Conservation (phyloP, 345 rosid species). For the Dipteronia dyeriana region DNA sequence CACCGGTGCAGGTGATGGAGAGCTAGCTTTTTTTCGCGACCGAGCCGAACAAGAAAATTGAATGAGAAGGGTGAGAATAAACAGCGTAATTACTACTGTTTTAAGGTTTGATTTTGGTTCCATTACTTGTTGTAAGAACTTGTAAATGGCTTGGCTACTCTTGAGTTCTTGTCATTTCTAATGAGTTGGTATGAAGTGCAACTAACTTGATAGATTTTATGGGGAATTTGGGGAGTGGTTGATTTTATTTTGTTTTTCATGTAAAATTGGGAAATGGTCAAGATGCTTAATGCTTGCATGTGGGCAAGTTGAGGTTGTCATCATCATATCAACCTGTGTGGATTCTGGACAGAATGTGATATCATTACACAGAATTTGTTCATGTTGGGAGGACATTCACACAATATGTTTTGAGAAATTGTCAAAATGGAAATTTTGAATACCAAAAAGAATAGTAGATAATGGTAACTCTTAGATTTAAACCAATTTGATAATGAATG, state of each 20-base stretch:
- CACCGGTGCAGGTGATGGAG: conserved; percentile 2
- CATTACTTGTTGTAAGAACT: not conserved
- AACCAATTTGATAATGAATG: too few relatives aligned
- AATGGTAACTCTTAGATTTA: too few relatives aligned
- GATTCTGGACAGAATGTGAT: not conserved
- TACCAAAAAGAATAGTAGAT: too few relatives aligned
- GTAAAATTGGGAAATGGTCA: not conserved
- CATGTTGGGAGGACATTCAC: too few relatives aligned
- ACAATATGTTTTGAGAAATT: not conserved
- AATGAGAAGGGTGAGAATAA: not conserved
- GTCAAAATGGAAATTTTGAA: not conserved
- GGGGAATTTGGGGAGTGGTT: not conserved
- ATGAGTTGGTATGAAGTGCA: not conserved
- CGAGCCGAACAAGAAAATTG: not conserved
- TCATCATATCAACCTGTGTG: not conserved
- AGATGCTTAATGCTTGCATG: not conserved
- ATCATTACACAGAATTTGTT: not conserved
- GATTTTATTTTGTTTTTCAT: not conserved
- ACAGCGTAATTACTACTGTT: not conserved
- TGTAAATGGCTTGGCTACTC: not conserved
- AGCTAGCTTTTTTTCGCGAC: not conserved
- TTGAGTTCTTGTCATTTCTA: not conserved
- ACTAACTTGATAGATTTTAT: not conserved
- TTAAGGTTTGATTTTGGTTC: not conserved
- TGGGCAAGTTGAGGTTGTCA: not conserved